phyloP scores from a whole-genome alignment of 352 stramenopile genomes.

The Globisporangium mamillatum region DNA sequence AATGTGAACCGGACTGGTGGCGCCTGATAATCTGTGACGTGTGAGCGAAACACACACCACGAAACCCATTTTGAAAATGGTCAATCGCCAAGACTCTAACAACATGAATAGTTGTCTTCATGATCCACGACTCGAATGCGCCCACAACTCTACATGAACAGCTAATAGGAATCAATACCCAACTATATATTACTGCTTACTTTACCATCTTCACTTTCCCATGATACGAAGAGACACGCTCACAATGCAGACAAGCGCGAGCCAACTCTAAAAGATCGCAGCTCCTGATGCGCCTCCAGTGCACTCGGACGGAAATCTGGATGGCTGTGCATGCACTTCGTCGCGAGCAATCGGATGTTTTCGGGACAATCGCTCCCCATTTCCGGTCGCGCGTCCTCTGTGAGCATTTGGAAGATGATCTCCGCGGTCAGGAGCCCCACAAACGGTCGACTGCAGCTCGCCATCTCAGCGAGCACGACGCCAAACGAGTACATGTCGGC shows the following conservation, averaged over 20 bases:
- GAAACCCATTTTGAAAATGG: not conserved
- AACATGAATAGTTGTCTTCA: not conserved
- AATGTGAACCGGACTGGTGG: not conserved
- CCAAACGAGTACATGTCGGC: constrained; percentile 88
- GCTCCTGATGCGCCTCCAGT: constrained; percentile 9
- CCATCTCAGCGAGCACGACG: constrained; percentile 72
- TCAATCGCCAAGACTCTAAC: not conserved
- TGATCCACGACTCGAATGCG: not conserved
- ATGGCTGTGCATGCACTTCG: constrained; percentile 7
- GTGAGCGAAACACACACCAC: not conserved
- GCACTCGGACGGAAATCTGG: constrained; percentile 6
- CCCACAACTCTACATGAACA: not conserved
- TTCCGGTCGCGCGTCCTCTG: constrained; percentile 41
- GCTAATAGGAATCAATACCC: not conserved
- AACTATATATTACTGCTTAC: not conserved
- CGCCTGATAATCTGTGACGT: constrained; percentile 11
- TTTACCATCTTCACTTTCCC: not conserved
- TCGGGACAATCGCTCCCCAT: constrained; percentile 54
- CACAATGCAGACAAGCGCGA: constrained; percentile 7
- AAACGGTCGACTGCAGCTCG: constrained; percentile 62
- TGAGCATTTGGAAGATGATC: constrained; percentile 61
- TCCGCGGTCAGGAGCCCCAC: constrained; percentile 62
- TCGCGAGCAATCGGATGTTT: constrained; percentile 35
- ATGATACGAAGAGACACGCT: not conserved
- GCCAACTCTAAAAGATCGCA: constrained; percentile 1